phyloP scores from a whole-genome alignment of 129 eudicot species.

The Scalesia atractyloides region DNA sequence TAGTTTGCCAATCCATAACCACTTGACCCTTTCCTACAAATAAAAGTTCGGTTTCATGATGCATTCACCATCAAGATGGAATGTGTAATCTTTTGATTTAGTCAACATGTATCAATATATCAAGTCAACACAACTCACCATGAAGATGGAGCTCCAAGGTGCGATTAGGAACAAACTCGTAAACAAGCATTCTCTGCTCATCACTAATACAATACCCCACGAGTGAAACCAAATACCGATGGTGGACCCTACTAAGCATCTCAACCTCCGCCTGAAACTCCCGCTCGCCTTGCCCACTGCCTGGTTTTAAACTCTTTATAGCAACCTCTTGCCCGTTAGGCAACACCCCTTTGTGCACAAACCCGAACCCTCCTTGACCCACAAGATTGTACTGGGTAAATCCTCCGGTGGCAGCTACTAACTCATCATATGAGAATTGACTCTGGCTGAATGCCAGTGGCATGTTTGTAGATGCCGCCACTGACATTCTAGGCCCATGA shows the following conservation, averaged over 20 bases:
- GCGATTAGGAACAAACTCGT: conserved; percentile 67
- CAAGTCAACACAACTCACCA: conserved; percentile 44
- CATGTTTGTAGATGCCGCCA: conserved; percentile 33
- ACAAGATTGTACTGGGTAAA: conserved; percentile 50
- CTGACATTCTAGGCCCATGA: conserved; percentile 29
- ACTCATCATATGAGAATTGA: conserved; percentile 57
- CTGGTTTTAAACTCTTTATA: conserved; percentile 66
- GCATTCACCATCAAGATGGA: conserved; percentile 31
- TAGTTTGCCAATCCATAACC: conserved; percentile 67
- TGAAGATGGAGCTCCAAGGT: conserved; percentile 70
- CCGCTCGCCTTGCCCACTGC: conserved; percentile 84
- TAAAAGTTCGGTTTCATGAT: conserved; percentile 35
- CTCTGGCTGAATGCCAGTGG: conserved; percentile 49
- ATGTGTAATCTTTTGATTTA: conserved; percentile 22
- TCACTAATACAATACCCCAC: conserved; percentile 71
- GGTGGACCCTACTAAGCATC: conserved; percentile 79
- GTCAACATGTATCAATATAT: conserved; percentile 17
- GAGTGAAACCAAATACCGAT: conserved; percentile 70
- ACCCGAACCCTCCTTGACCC: conserved; percentile 80
- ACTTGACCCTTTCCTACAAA: conserved; percentile 63
- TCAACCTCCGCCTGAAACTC: conserved; percentile 80
- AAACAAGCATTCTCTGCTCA: conserved; percentile 64
- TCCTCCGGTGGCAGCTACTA: conserved; percentile 60
- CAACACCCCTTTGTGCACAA: conserved; percentile 64
- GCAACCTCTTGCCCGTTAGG: conserved; percentile 65